A percentile compares a stretch with the other conserved stretches of the same genome.
These are phyloP conservation scores for Tillandsia fasciculata DNA, from an alignment of 176 grass and related monocot species.

Conservation along the genomic window DNA sequence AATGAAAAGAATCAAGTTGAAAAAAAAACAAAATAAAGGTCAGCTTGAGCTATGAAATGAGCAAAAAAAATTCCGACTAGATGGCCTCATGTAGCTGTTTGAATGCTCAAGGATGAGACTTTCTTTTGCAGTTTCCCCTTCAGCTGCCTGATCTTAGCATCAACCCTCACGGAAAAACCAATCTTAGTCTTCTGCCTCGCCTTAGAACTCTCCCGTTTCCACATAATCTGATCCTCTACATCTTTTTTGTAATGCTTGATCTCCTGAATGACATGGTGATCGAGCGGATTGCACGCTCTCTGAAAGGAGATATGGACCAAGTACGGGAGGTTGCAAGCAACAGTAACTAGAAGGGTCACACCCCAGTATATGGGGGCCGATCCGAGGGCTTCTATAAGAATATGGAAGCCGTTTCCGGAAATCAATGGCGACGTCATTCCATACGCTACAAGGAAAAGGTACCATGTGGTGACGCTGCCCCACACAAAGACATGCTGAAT, in stretches of 20 bases:
- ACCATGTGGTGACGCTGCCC: conserved; percentile 84
- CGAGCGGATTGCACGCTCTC: conserved; percentile 67
- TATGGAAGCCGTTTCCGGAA: conserved; percentile 51
- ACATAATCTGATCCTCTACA: conserved; percentile 71
- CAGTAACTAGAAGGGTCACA: conserved; percentile 55
- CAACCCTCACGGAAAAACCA: conserved; percentile 78
- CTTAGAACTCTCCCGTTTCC: conserved; percentile 84
- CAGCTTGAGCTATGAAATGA: too few species aligned
- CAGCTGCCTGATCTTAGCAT: conserved; percentile 86
- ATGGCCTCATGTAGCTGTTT: conserved; percentile 28
- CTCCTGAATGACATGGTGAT: conserved; percentile 97
- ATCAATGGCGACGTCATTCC: conserved; percentile 43
- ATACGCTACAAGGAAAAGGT: conserved; percentile 71
- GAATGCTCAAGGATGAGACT: conserved; percentile 42
- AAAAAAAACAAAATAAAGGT: too few species aligned
- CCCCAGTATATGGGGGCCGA: conserved; percentile 72
- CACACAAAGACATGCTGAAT: conserved; percentile 91
- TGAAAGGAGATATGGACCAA: conserved; percentile 85
- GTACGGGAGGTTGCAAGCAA: conserved; percentile 79
- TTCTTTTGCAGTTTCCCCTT: conserved; percentile 76
- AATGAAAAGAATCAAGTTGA: too few species aligned
- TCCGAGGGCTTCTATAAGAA: conserved; percentile 73
- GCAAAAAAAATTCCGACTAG: too few species aligned
- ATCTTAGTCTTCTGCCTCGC: conserved; percentile 88
- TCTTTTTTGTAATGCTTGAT: conserved; percentile 79